Percentiles rank a stretch among this genome's conserved stretches.
Evolutionary conservation across 2,329 filamentous ascomycete species (phyloP).

Genomic region (Penicillium sp.): DNA sequence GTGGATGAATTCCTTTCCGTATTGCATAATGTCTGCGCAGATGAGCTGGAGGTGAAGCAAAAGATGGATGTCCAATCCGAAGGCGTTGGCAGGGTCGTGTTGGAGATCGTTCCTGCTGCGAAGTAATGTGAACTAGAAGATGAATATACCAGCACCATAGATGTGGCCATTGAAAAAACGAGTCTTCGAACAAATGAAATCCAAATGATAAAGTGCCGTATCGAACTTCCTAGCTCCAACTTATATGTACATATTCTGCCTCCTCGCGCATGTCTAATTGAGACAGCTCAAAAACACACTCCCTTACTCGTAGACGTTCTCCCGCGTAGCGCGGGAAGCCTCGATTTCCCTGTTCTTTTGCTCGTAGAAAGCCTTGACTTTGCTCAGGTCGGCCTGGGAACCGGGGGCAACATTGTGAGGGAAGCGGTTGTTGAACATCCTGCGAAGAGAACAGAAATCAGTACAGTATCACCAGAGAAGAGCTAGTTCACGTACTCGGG

Average conservation of each 20-base stretch:
- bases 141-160: background rate
- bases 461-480: background rate
- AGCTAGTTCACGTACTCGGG: constrained; percentile 55
- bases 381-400: constrained; percentile 54
- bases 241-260: constrained; percentile 36
- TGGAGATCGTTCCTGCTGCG: constrained; percentile 31
- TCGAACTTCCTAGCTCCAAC: constrained; percentile 24
- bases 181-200: constrained; percentile 22
- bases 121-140: background rate
- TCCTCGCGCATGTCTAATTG: constrained; percentile 20
- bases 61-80: constrained; percentile 38
- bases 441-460: constrained; percentile 27
- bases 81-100: constrained; percentile 43
- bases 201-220: constrained; percentile 25
- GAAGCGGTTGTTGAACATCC: constrained; percentile 58
- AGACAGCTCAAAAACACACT: constrained; percentile 15
- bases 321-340: constrained; percentile 49
- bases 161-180: background rate
- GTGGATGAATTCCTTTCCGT: constrained; percentile 53
- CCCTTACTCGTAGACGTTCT: constrained; percentile 43
- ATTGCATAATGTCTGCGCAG: constrained; percentile 24
- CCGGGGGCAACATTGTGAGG: constrained; percentile 62
- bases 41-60: constrained; percentile 28
- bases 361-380: constrained; percentile 59
- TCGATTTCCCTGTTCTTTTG: constrained; percentile 54